Percentiles rank a stretch among this genome's conserved stretches.
phyloP scores from a whole-genome alignment of 768 basidiomycete species.

The Termitomyces eurrhizus region DNA sequence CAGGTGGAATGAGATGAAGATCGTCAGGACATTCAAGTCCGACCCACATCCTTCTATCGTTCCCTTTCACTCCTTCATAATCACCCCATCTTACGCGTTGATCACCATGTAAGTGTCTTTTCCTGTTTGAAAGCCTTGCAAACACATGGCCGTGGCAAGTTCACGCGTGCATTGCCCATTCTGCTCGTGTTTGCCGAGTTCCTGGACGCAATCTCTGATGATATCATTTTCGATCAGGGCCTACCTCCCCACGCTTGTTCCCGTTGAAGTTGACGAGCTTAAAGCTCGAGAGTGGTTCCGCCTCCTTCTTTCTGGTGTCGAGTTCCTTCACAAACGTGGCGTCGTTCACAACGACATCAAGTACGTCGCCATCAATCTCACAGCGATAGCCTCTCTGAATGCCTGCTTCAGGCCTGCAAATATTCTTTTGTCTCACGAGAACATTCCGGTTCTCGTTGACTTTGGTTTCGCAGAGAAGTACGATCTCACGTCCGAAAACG shows the following conservation, averaged over 20 bases:
- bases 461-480: slow-evolving; percentile 96
- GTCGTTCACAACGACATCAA: slow-evolving; percentile 95
- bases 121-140: neutral
- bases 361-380: slow-evolving; percentile 36
- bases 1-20: slow-evolving; percentile 99
- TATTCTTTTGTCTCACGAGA: slow-evolving; percentile 76
- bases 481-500: slow-evolving; percentile 54
- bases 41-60: slow-evolving; percentile 92
- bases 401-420: slow-evolving; percentile 71
- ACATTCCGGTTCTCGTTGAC: slow-evolving; percentile 87
- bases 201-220: slow-evolving; percentile 5
- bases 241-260: slow-evolving; percentile 79
- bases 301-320: slow-evolving; percentile 75
- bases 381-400: slow-evolving; percentile 1
- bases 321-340: slow-evolving; percentile 79
- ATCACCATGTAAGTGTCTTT: slow-evolving; percentile 76
- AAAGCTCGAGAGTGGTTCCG: slow-evolving; percentile 81
- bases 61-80: slow-evolving; percentile 90
- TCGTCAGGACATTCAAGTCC: slow-evolving; percentile 77
- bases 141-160: neutral
- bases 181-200: slow-evolving; percentile 10
- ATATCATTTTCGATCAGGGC: slow-evolving; percentile 51
- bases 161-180: slow-evolving; percentile 6
- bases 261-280: slow-evolving; percentile 80
- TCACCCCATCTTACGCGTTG: slow-evolving; percentile 85